Percentiles rank a stretch among this genome's conserved stretches.
phyloP scores from a whole-genome alignment of 257 asterid genomes.

The Jaltomata sinuosa region DNA sequence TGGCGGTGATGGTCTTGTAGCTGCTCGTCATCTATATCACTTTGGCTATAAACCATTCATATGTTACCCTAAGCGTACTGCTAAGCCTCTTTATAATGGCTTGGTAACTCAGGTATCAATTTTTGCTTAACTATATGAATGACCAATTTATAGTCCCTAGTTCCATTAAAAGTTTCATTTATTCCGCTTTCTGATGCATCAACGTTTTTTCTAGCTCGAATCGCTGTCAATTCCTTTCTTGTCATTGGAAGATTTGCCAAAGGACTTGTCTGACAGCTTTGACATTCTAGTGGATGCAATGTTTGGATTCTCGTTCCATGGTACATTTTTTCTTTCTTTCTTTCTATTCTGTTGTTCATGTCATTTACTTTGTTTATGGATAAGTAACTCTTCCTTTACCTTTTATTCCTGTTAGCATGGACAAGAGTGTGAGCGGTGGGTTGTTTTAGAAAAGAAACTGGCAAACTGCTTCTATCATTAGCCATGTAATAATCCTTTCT shows the following conservation, averaged over 20 bases:
- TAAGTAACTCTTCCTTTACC: background rate
- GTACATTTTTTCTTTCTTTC: constrained; percentile 23
- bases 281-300: constrained; percentile 81
- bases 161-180: background rate
- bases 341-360: background rate
- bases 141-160: background rate
- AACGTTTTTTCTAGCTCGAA: constrained; percentile 58
- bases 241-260: constrained; percentile 65
- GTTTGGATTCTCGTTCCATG: constrained; percentile 93
- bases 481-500: background rate
- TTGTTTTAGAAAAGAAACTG: background rate
- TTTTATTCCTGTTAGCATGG: background rate
- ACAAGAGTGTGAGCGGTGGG: background rate
- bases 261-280: constrained; percentile 59
- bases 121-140: background rate
- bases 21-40: constrained; percentile 91
- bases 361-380: background rate
- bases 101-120: constrained; percentile 73
- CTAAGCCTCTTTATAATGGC: constrained; percentile 67
- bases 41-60: constrained; percentile 70
- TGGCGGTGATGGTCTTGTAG: constrained; percentile 98
- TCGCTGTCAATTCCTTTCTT: constrained; percentile 77
- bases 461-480: background rate
- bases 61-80: constrained; percentile 84
- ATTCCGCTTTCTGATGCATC: constrained; percentile 15